Evolutionary conservation across 2,329 filamentous ascomycete species (phyloP).

Genomic region (Atkinsonella texensis): DNA sequence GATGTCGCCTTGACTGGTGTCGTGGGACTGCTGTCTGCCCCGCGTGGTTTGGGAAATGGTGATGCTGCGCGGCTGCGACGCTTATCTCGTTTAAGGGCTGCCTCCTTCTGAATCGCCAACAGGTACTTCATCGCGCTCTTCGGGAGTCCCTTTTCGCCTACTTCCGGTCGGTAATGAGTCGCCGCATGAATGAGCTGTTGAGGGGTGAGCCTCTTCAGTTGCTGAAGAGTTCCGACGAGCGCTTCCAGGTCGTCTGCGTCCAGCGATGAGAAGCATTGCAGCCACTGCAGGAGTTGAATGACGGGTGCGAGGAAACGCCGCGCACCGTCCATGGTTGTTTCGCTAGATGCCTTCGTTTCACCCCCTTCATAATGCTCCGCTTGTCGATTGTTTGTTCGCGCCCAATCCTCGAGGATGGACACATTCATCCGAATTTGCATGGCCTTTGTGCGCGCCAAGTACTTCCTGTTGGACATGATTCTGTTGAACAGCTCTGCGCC

Average conservation of each 20-base stretch:
- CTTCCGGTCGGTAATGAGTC: constrained; percentile 86
- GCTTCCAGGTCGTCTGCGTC: constrained; percentile 77
- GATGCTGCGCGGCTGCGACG: constrained; percentile 35
- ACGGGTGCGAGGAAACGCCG: constrained; percentile 78
- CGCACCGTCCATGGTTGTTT: constrained; percentile 75
- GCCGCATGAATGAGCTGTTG: constrained; percentile 86
- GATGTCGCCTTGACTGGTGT: constrained; percentile 29
- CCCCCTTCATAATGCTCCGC: constrained; percentile 94
- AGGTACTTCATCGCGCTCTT: constrained; percentile 86
- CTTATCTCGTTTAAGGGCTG: constrained; percentile 45
- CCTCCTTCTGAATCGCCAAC: constrained; percentile 64
- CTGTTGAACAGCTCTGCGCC: constrained; percentile 94
- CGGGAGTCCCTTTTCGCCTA: constrained; percentile 82
- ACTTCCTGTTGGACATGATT: constrained; percentile 92
- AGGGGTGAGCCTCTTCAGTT: constrained; percentile 71
- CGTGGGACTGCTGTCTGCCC: constrained; percentile 26
- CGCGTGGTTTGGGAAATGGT: constrained; percentile 21
- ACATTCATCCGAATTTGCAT: constrained; percentile 99
- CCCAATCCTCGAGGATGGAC: constrained; percentile 92
- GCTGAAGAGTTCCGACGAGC: constrained; percentile 76
- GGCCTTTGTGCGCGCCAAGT: constrained; percentile 88
- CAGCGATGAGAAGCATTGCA: constrained; percentile 93
- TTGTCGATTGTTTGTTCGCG: constrained; percentile 79
- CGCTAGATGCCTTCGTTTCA: constrained; percentile 72
- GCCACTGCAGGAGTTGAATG: constrained; percentile 90